phyloP scores from a whole-genome alignment of 768 basidiomycete genomes.

The Leccinum fibrillosum region DNA sequence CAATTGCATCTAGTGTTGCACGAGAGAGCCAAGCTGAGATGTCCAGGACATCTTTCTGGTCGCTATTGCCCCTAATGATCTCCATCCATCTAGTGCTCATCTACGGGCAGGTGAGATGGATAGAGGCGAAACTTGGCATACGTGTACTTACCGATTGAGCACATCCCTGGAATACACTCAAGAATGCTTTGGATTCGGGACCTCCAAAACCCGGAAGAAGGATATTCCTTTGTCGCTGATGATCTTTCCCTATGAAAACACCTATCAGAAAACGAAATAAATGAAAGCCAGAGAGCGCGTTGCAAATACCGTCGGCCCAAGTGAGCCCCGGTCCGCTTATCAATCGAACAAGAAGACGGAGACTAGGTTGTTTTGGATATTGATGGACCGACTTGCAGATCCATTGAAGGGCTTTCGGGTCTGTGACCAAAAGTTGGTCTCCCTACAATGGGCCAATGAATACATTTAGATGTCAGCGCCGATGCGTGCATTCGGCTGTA shows the following conservation, averaged over 20 bases:
- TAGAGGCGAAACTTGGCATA: background rate
- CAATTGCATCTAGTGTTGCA: constrained; percentile 34
- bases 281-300: constrained; percentile 6
- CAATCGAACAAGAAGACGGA: constrained; percentile 15
- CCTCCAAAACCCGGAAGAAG: constrained; percentile 54
- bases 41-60: background rate
- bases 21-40: background rate
- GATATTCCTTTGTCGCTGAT: constrained; percentile 52
- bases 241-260: constrained; percentile 35
- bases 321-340: constrained; percentile 33
- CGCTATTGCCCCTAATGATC: too few species aligned
- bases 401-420: constrained; percentile 42
- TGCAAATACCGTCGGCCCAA: constrained; percentile 39
- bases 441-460: constrained; percentile 28
- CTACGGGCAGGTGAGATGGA: background rate
- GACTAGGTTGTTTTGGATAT: constrained; percentile 36
- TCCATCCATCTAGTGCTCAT: background rate
- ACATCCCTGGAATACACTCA: constrained; percentile 44
- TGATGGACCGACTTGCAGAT: constrained; percentile 43
- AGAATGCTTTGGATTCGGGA: constrained; percentile 48
- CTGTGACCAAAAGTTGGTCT: constrained; percentile 43
- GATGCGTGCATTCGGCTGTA: background rate
- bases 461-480: constrained; percentile 2
- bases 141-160: constrained; percentile 20
- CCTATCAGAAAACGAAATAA: background rate